phyloP scores from a whole-genome alignment of 129 eudicot genomes.

The Escallonia herrerae region DNA sequence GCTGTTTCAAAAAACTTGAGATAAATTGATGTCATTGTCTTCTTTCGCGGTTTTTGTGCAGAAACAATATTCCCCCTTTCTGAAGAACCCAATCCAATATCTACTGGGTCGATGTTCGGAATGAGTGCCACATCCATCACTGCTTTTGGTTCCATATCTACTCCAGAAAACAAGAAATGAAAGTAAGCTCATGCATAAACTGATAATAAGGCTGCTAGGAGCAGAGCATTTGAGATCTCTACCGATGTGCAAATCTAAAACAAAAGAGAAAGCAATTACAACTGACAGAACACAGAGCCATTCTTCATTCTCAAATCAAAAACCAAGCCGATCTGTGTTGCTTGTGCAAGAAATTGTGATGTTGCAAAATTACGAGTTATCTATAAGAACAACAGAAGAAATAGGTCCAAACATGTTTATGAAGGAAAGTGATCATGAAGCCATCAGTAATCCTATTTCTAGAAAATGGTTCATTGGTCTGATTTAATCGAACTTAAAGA shows the following conservation, averaged over 20 bases:
- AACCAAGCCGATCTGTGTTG: not conserved
- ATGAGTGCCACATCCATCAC: conserved; percentile 63
- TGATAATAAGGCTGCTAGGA: not conserved
- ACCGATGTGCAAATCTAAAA: not conserved
- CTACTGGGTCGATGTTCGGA: conserved; percentile 50
- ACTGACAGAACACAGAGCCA: not conserved
- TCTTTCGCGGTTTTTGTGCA: conserved; percentile 66
- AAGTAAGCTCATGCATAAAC: not conserved
- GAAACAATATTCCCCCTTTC: conserved; percentile 48
- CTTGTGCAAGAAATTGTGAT: no score
- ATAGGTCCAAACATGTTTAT: not conserved
- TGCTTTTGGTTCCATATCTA: conserved; percentile 71
- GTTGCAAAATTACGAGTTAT: no score
- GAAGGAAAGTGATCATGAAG: not conserved
- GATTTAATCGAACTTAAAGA: no score
- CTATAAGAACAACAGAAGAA: no score
- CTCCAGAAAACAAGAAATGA: conserved; percentile 18
- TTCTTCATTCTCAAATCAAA: not conserved
- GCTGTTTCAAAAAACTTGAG: conserved; percentile 86
- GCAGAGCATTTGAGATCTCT: not conserved
- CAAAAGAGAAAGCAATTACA: not conserved
- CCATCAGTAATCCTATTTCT: no score
- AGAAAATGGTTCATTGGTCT: no score
- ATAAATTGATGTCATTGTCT: conserved; percentile 88
- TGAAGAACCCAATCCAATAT: conserved; percentile 48